phyloP scores from a whole-genome alignment of 352 stramenopile genomes.

The Globisporangium rhizosaccharum region DNA sequence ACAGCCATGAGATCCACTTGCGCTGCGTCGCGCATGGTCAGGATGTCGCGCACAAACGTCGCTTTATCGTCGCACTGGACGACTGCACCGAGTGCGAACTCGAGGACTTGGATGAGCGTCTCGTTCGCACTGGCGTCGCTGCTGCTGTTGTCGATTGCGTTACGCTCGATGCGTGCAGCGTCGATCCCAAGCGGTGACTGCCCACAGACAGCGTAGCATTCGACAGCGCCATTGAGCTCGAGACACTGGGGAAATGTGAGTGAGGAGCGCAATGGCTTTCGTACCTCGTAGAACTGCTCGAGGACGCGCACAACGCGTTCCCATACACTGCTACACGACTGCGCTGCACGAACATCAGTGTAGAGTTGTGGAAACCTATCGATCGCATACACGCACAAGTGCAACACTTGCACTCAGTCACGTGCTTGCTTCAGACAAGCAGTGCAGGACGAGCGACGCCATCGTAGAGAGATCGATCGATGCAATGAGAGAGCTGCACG shows the following conservation, averaged over 20 bases:
- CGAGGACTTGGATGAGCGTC: constrained; percentile 20
- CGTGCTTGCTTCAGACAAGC: not conserved
- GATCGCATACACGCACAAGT: not conserved
- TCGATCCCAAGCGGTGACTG: constrained; percentile 23
- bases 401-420: not conserved
- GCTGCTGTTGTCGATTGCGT: not conserved
- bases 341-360: constrained; percentile 9
- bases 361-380: constrained; percentile 24
- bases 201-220: not conserved
- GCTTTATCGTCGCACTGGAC: constrained; percentile 56
- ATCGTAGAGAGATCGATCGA: not conserved
- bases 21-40: constrained; percentile 49
- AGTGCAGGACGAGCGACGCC: not conserved
- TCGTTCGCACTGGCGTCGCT: not conserved
- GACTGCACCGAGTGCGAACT: constrained; percentile 40
- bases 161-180: constrained; percentile 4
- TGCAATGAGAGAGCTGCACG: not conserved
- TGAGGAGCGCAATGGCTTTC: not conserved
- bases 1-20: constrained; percentile 59
- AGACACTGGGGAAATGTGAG: not conserved
- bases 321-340: constrained; percentile 14
- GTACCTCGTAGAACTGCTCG: constrained; percentile 58
- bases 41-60: constrained; percentile 58
- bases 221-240: not conserved
- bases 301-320: constrained; percentile 14